Evolutionary conservation across 2,329 filamentous ascomycete species (phyloP).

Genomic region (Fusarium hainanense): DNA sequence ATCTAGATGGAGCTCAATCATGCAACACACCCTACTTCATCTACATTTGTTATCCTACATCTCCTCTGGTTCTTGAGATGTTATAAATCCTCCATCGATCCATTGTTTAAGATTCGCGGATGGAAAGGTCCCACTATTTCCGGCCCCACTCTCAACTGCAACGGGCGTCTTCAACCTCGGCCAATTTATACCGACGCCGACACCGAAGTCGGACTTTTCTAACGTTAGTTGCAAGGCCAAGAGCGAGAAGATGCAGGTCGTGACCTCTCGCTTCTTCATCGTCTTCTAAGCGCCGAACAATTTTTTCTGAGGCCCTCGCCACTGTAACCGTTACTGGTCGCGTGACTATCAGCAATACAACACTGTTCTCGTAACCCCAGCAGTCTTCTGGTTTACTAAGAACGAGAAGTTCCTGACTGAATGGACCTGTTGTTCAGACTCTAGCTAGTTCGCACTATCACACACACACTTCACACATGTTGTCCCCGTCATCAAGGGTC

Average conservation of each 20-base stretch:
- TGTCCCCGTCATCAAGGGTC: conserved; percentile 26
- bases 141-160: conserved; percentile 7
- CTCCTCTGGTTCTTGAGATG: not conserved
- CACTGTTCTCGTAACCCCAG: not conserved
- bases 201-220: conserved; percentile 36
- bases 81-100: not conserved
- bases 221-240: conserved; percentile 31
- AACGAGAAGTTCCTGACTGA: not conserved
- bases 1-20: not conserved
- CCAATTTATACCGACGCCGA: conserved; percentile 8
- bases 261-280: conserved; percentile 21
- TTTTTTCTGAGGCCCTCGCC: conserved; percentile 31
- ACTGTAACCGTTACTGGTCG: conserved; percentile 21
- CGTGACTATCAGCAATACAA: conserved; percentile 7
- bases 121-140: not conserved
- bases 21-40: not conserved
- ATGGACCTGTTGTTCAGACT: not conserved
- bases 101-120: not conserved
- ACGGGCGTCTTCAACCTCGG: conserved; percentile 12
- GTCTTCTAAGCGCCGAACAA: conserved; percentile 25
- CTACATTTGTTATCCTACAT: not conserved
- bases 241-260: conserved; percentile 27
- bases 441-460: not conserved
- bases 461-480: not conserved
- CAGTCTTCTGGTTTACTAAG: not conserved